phyloP scores from a whole-genome alignment of 2,329 filamentous ascomycete species.

The Colletotrichum musicola region DNA sequence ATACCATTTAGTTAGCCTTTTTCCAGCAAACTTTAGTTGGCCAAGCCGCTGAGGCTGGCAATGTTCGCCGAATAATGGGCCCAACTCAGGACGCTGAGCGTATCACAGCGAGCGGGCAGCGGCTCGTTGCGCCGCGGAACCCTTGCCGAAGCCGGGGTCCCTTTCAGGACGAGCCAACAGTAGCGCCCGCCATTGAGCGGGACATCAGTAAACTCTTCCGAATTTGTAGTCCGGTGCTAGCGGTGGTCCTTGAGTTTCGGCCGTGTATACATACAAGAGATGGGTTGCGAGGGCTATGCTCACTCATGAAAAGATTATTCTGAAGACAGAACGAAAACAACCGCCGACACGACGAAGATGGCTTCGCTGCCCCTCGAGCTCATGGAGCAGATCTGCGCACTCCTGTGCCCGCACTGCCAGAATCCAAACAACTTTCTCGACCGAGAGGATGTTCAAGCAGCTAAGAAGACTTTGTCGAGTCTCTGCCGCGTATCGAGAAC shows the following conservation, averaged over 20 bases:
- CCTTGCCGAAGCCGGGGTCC: neutral
- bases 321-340: neutral
- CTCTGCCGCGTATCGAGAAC: conserved; percentile 26
- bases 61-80: conserved; percentile 2
- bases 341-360: neutral
- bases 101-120: neutral
- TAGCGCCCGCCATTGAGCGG: neutral
- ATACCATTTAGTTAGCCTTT: neutral
- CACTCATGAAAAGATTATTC: too few relatives aligned
- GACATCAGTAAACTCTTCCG: neutral
- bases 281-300: too few relatives aligned
- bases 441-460: neutral
- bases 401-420: conserved; percentile 25
- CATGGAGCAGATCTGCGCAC: conserved; percentile 25
- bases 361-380: conserved; percentile 26
- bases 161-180: neutral
- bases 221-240: neutral
- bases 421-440: neutral
- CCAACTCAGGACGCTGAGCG: neutral
- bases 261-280: neutral
- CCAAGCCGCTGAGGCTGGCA: neutral
- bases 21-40: neutral
- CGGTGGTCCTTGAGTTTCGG: neutral
- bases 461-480: conserved; percentile 7
- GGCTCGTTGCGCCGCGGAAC: neutral